Evolutionary conservation across 768 basidiomycete genomes (phyloP).

Genomic region (Trametes cingulata): DNA sequence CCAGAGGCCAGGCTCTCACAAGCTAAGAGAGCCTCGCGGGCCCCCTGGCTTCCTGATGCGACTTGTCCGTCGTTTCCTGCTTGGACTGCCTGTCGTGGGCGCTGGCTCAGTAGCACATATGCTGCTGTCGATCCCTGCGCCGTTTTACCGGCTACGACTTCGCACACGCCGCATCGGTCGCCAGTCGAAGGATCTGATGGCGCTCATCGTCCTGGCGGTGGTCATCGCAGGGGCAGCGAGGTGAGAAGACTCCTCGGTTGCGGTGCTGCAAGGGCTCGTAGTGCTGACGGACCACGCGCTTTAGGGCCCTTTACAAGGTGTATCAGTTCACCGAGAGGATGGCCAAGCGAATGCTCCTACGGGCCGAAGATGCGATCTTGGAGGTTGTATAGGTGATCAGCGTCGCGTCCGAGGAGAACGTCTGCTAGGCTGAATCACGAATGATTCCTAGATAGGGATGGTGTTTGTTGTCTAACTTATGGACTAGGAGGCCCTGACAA

Average conservation of each 20-base stretch:
- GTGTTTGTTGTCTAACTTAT: neutral
- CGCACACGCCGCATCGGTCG: conserved; percentile 58
- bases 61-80: conserved; percentile 68
- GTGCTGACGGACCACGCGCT: neutral
- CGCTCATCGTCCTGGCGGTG: conserved; percentile 62
- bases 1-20: conserved; percentile 10
- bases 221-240: conserved; percentile 63
- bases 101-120: conserved; percentile 75
- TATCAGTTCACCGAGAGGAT: conserved; percentile 62
- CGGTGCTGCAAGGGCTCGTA: conserved; percentile 4
- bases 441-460: too few relatives aligned
- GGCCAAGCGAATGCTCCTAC: conserved; percentile 60
- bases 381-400: conserved; percentile 49
- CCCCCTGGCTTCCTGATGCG: conserved; percentile 51
- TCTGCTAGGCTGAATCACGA: neutral
- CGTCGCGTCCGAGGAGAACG: neutral
- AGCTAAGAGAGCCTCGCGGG: conserved; percentile 24
- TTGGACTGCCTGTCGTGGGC: conserved; percentile 78
- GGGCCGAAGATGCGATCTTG: conserved; percentile 79
- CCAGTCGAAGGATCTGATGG: conserved; percentile 60
- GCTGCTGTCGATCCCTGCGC: conserved; percentile 63
- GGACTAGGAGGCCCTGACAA: neutral
- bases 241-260: conserved; percentile 37
- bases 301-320: conserved; percentile 69
- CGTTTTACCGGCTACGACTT: conserved; percentile 69